These are phyloP conservation scores for Solanum etuberosum DNA, from an alignment of 257 asterid species.

Conservation along the genomic window DNA sequence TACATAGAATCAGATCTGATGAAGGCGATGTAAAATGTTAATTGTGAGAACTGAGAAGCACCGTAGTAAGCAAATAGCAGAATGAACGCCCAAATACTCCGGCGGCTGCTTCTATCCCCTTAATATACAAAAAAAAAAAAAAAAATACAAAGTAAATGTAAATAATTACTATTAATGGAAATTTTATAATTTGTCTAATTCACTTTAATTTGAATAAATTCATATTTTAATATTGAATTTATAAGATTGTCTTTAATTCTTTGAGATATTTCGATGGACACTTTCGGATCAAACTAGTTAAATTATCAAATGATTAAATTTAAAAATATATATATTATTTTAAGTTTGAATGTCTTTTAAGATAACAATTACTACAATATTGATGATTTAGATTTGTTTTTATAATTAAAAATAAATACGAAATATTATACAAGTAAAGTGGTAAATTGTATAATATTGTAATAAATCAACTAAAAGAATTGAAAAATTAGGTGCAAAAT, in stretches of 20 bases:
- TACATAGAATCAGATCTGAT: background rate
- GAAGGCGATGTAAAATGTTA: background rate
- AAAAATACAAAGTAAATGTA: background rate
- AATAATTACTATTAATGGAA: background rate
- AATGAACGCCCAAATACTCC: background rate
- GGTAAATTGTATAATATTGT: too few relatives aligned
- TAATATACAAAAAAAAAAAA: too few relatives aligned
- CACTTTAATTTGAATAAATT: background rate
- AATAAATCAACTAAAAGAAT: background rate
- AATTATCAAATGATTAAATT: too few relatives aligned
- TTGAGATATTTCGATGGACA: background rate
- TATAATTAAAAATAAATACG: too few relatives aligned
- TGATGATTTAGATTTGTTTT: too few relatives aligned
- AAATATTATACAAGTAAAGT: background rate
- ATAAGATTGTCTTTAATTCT: background rate
- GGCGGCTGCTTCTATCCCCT: background rate
- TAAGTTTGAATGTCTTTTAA: background rate
- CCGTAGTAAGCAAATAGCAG: background rate
- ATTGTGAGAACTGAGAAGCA: background rate
- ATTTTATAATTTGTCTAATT: background rate
- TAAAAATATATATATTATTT: too few relatives aligned
- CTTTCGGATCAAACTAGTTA: too few relatives aligned
- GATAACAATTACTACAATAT: background rate
- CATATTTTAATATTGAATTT: background rate
- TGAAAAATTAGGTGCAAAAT: background rate